phyloP scores from a whole-genome alignment of 331 rosid genomes.

The Acacia pycnantha region DNA sequence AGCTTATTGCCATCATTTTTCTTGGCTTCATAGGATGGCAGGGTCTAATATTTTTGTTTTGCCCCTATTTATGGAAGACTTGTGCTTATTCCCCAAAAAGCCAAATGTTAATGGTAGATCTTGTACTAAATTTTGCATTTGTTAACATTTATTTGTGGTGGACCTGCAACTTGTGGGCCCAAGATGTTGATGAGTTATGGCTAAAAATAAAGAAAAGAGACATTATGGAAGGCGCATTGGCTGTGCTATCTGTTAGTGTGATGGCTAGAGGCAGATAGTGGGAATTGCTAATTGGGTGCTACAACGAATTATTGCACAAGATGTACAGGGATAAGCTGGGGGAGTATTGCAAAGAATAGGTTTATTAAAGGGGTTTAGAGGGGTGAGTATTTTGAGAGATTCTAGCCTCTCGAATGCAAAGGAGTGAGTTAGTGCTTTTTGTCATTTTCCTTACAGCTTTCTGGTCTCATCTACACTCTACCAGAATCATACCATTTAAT shows the following conservation, averaged over 20 bases:
- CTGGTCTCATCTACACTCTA: not conserved
- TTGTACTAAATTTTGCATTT: not conserved
- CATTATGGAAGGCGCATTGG: not conserved
- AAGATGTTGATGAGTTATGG: not conserved
- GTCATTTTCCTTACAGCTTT: not conserved
- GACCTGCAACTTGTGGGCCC: not conserved
- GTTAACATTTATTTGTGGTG: not conserved
- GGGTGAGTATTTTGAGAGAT: not conserved
- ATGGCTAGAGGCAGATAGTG: not conserved
- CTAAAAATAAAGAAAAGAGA: not conserved
- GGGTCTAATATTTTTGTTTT: not conserved
- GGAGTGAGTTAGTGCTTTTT: not conserved
- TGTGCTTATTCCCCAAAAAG: conserved; percentile 6
- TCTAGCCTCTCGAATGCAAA: not conserved
- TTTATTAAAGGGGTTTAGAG: not conserved
- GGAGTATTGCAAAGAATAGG: not conserved
- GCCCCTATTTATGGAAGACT: not conserved
- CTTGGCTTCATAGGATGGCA: not conserved
- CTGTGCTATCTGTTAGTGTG: not conserved
- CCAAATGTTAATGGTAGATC: conserved; percentile 1
- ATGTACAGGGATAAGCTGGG: not conserved
- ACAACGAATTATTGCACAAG: no score
- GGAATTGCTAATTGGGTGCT: not conserved
- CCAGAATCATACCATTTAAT: not conserved
- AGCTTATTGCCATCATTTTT: not conserved